phyloP scores from a whole-genome alignment of 2,329 filamentous ascomycete genomes.

The Alternaria conjuncta region DNA sequence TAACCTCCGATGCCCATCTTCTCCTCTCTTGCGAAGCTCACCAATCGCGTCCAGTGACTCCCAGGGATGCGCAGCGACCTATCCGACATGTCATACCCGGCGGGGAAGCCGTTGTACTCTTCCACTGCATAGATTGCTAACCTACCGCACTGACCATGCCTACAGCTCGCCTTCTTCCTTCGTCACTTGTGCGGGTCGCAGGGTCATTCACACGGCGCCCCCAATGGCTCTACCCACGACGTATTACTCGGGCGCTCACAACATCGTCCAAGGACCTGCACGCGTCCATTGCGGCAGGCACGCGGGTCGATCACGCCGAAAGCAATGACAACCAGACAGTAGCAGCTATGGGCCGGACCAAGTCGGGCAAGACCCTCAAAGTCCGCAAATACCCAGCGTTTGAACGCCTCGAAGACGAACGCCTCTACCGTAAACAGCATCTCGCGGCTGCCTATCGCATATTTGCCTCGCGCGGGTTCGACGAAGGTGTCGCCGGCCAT shows the following conservation, averaged over 20 bases:
- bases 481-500: constrained; percentile 54
- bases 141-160: constrained; percentile 14
- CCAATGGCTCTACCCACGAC: background rate
- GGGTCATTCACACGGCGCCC: background rate
- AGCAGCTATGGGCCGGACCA: constrained; percentile 56
- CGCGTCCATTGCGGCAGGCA: constrained; percentile 21
- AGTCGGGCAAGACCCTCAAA: constrained; percentile 53
- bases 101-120: background rate
- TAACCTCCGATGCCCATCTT: background rate
- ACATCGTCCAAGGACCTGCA: constrained; percentile 20
- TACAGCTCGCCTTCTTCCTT: constrained; percentile 4
- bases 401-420: constrained; percentile 48
- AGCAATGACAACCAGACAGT: constrained; percentile 51
- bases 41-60: background rate
- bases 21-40: background rate
- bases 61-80: background rate
- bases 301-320: constrained; percentile 44
- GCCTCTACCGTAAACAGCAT: constrained; percentile 55
- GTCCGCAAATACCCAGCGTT: constrained; percentile 55
- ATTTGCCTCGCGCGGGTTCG: constrained; percentile 50
- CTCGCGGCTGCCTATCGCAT: constrained; percentile 53
- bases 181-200: background rate
- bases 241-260: constrained; percentile 12
- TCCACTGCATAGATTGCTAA: background rate
- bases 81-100: constrained; percentile 1